Evolutionary conservation across 2,329 filamentous ascomycete genomes (phyloP).

Genomic region (Lasiodiplodia hormozganensis): DNA sequence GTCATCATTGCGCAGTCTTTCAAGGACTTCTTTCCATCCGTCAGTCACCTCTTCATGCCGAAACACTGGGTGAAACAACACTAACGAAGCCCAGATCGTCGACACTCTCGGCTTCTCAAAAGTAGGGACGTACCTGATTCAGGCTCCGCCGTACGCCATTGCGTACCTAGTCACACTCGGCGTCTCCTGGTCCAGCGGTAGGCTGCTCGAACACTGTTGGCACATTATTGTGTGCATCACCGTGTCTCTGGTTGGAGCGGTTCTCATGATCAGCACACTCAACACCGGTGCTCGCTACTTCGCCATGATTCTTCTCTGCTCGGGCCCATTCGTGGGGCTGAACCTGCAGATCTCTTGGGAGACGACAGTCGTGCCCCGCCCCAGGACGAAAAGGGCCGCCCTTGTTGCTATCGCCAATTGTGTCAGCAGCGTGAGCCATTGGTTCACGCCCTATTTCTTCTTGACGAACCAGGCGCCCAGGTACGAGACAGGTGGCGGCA

Average conservation of each 20-base stretch:
- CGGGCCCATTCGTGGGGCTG: slow-evolving; percentile 48
- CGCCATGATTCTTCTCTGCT: slow-evolving; percentile 40
- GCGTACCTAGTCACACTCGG: slow-evolving; percentile 38
- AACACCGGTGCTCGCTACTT: slow-evolving; percentile 43
- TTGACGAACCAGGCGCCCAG: slow-evolving; percentile 36
- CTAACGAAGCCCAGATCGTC: background rate
- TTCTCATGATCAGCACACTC: slow-evolving; percentile 40
- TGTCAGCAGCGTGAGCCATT: slow-evolving; percentile 49
- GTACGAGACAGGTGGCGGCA: slow-evolving; percentile 36
- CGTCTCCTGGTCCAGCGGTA: slow-evolving; percentile 40
- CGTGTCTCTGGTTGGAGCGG: slow-evolving; percentile 28
- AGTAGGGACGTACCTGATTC: slow-evolving; percentile 27
- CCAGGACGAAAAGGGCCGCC: slow-evolving; percentile 51
- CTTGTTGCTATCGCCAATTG: slow-evolving; percentile 54
- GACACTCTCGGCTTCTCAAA: slow-evolving; percentile 2
- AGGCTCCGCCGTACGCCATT: slow-evolving; percentile 39
- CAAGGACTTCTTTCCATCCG: slow-evolving; percentile 44
- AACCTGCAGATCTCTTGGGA: slow-evolving; percentile 54
- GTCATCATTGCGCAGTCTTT: slow-evolving; percentile 43
- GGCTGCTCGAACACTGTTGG: slow-evolving; percentile 40
- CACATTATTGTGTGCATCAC: slow-evolving; percentile 31
- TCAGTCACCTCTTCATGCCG: slow-evolving; percentile 23
- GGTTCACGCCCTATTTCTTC: slow-evolving; percentile 53
- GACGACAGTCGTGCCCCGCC: slow-evolving; percentile 50
- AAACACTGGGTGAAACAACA: no score